Evolutionary conservation across 345 rosid genomes (phyloP).

Genomic region (Eucalyptus pauciflora): DNA sequence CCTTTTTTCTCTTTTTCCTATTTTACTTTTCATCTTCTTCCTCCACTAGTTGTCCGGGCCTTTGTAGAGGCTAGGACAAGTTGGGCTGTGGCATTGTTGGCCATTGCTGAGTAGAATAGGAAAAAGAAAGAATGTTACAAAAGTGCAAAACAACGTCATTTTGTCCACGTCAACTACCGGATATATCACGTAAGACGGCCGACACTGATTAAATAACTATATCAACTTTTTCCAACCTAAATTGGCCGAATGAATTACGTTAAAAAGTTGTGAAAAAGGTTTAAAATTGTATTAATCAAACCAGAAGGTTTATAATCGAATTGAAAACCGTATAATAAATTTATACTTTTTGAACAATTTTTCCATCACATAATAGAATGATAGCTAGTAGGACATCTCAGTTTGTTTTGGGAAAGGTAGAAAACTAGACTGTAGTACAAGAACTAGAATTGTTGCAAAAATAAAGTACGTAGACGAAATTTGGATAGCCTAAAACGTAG

Average conservation of each 20-base stretch:
- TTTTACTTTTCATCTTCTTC: not conserved
- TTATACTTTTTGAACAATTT: not conserved
- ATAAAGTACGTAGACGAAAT: not conserved
- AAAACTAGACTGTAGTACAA: not conserved
- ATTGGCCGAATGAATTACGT: rapidly evolving
- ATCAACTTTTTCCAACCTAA: not conserved
- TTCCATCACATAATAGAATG: too few species aligned
- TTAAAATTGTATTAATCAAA: too few species aligned
- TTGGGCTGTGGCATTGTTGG: not conserved
- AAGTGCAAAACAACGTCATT: too few species aligned
- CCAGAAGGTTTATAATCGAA: too few species aligned
- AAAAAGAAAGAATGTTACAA: not conserved
- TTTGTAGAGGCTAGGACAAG: not conserved
- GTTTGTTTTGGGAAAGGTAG: not conserved
- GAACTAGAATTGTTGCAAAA: not conserved
- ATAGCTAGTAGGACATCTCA: not conserved
- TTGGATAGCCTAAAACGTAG: not conserved
- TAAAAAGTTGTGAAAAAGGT: rapidly evolving
- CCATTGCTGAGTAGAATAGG: not conserved
- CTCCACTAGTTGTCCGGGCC: not conserved
- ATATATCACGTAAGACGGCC: rapidly evolving
- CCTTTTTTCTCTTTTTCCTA: not conserved
- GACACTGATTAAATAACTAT: too few species aligned
- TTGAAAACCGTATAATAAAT: too few species aligned
- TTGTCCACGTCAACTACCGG: too few species aligned